Evolutionary conservation across 257 asterid genomes (phyloP).

Genomic region (Orobanche coerulescens): DNA sequence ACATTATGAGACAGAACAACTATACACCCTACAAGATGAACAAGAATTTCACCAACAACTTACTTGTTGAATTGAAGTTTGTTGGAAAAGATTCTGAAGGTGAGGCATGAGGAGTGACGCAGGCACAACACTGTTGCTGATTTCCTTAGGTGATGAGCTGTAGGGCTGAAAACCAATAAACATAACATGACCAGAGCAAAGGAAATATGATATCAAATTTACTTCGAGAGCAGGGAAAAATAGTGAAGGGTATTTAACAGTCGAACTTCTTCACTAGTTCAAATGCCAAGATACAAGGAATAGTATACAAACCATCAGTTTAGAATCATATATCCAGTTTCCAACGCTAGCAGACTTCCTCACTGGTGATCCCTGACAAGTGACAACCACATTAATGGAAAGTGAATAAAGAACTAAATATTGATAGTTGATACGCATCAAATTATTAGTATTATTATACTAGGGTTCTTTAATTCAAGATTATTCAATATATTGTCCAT

Average conservation of each 20-base stretch:
- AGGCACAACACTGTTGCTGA: constrained; percentile 44
- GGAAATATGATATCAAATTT: constrained; percentile 16
- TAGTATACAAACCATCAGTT: constrained; percentile 55
- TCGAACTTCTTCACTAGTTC: constrained; percentile 16
- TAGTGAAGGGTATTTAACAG: constrained; percentile 1
- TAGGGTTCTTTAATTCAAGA: no score
- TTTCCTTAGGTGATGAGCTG: constrained; percentile 51
- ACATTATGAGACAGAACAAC: constrained; percentile 13
- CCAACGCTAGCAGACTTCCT: constrained; percentile 97
- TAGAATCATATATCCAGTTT: constrained; percentile 74
- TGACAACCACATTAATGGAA: constrained; percentile 33
- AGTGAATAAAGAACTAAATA: constrained; percentile 24
- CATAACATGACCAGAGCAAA: constrained; percentile 3
- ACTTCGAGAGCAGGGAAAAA: neutral
- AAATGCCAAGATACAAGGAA: constrained; percentile 18
- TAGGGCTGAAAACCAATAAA: constrained; percentile 54
- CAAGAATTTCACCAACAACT: constrained; percentile 15
- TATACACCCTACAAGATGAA: neutral
- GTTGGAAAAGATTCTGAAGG: constrained; percentile 93
- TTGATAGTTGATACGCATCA: no score
- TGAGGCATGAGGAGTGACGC: constrained; percentile 86
- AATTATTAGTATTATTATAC: no score
- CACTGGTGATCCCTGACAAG: constrained; percentile 78
- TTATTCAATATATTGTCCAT: no score
- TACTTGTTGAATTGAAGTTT: constrained; percentile 93